These are phyloP conservation scores for Ceriops zippeliana DNA, from an alignment of 345 rosid genomes.

Conservation along the genomic window DNA sequence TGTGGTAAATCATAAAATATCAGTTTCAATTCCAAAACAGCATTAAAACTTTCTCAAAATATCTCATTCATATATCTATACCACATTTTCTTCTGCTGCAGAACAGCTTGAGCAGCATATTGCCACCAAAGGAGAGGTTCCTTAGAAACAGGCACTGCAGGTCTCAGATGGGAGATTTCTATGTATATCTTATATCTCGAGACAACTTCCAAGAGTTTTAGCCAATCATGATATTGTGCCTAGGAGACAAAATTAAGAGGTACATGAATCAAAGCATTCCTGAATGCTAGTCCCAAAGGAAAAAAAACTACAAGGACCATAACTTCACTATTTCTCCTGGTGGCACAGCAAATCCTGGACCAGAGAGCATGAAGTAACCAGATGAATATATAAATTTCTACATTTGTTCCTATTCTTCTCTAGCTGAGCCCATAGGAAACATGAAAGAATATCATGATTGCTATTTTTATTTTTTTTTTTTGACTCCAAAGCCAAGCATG, in stretches of 20 bases:
- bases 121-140: slow-evolving; percentile 81
- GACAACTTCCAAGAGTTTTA: slow-evolving; percentile 84
- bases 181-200: slow-evolving; percentile 76
- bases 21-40: slow-evolving; percentile 24
- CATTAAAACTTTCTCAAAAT: neutral
- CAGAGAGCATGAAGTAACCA: too few relatives aligned
- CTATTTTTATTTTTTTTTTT: neutral
- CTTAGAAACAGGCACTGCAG: slow-evolving; percentile 64
- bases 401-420: neutral
- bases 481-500: neutral
- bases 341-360: too few relatives aligned
- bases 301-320: slow-evolving; percentile 1
- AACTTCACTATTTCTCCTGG: neutral
- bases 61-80: slow-evolving; percentile 17
- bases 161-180: slow-evolving; percentile 91
- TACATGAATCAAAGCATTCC: slow-evolving; percentile 16
- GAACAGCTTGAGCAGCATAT: slow-evolving; percentile 80
- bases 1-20: slow-evolving; percentile 31
- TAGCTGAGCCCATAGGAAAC: slow-evolving; percentile 1
- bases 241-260: slow-evolving; percentile 33
- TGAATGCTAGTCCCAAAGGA: slow-evolving; percentile 16
- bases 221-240: slow-evolving; percentile 97
- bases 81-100: slow-evolving; percentile 87
- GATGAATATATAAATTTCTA: neutral
- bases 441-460: neutral